Conservation (phyloP, 805 yeast species). For the Zygoascus ofunaensis region DNA sequence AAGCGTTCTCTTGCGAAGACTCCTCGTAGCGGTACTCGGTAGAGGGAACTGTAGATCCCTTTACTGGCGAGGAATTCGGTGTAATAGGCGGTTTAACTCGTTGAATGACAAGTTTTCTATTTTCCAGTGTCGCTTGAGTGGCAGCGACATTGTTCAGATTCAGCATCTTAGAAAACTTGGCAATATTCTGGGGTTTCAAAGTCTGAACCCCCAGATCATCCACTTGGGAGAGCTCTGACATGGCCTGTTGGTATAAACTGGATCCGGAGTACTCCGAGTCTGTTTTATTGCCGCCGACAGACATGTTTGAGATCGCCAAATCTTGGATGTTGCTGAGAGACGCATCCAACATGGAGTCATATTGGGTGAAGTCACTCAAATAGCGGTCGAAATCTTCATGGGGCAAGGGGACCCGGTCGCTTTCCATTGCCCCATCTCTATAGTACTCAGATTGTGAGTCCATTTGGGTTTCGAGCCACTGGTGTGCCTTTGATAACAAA, state of each 20-base stretch:
- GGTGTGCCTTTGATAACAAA: background rate
- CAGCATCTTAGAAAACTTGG: slow-evolving; percentile 18
- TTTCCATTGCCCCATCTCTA: background rate
- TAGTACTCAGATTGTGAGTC: background rate
- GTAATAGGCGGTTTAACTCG: slow-evolving; percentile 8
- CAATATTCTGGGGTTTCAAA: slow-evolving; percentile 17
- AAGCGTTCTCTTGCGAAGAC: background rate
- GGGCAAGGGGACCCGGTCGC: slow-evolving; percentile 35
- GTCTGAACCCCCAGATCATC: slow-evolving; percentile 1
- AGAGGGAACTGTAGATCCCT: background rate
- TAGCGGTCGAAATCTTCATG: slow-evolving; percentile 44
- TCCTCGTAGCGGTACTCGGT: background rate
- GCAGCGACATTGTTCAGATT: slow-evolving; percentile 16
- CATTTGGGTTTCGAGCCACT: background rate
- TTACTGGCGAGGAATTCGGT: slow-evolving; percentile 14
- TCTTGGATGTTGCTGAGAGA: slow-evolving; percentile 50
- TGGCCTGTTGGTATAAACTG: background rate
- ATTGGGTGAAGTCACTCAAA: slow-evolving; percentile 34
- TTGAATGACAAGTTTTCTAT: background rate
- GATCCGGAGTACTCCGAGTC: background rate
- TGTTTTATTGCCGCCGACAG: background rate
- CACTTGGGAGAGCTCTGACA: background rate
- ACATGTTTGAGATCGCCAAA: slow-evolving; percentile 38
- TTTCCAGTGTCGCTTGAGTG: slow-evolving; percentile 9
- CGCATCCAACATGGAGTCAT: slow-evolving; percentile 47